Base-by-base conservation (phyloP, 2,329 filamentous ascomycete species). In the Stachybotrys chlorohalonatus region DNA sequence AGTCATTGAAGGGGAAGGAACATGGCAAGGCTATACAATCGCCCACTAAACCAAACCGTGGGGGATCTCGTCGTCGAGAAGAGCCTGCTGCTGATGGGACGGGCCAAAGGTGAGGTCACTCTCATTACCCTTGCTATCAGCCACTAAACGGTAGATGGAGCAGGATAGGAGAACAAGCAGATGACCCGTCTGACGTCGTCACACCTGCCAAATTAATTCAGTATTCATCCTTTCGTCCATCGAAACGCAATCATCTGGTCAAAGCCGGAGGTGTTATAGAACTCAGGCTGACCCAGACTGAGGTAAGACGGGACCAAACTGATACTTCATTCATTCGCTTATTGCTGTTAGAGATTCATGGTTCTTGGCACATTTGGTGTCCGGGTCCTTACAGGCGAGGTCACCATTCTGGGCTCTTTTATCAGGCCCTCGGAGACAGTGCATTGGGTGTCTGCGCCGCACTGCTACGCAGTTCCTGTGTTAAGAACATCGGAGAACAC, bases 311-410 rank as follows among this genome's bases (percentile, higher is more conserved):
- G 13, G 5, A 6, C n/a, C 32, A 36, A 16, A 50, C 16, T 32
- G 13, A 55, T n/a, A 15, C 13, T 42, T 42, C 36, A 24, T 24
- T 24, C 16, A 16, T 11, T 42, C 31, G 15, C 62, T 68, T 48
- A 69, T 56, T 13, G 3, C 24, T n/a, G 7, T 1, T 52, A 86
- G 82, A 79, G 83, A 15, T 72, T 87, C 47, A 73, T 84, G 5
- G 70, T 86, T 8, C 71, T 90, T 11, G 89, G 89, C 1, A 84
- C 81, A 62, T 94, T 84, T 66, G 82, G 84, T 15, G 66, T 93
- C 32, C 74, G 73, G 11, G 77, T 93, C 0, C 62, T 73, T 8
- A 75, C 75, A 53, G 89, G 89, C 2, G 75, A 83, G 48, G 72
- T 87, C 30, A 84, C 81, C 1, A 67, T 93, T 31, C 79, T 83